Evolutionary conservation across 2,329 filamentous ascomycete genomes (phyloP).

Genomic region (Colletotrichum karsti): DNA sequence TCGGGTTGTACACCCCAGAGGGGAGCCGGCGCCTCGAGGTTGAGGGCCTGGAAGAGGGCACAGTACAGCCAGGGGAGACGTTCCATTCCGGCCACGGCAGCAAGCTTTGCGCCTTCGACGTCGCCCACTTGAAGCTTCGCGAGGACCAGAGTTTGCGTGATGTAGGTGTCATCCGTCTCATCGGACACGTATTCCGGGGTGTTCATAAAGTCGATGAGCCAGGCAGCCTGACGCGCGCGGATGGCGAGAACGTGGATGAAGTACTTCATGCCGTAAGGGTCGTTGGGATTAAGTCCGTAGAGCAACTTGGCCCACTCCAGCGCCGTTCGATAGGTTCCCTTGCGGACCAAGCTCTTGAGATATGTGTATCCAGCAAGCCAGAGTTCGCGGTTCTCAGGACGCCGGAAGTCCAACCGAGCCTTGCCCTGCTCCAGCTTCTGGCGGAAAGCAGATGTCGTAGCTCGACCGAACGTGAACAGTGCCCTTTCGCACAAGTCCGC

Average conservation of each 20-base stretch:
- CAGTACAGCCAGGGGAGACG: conserved; percentile 86
- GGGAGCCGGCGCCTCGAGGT: conserved; percentile 78
- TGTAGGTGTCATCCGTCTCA: conserved; percentile 65
- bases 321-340: conserved; percentile 93
- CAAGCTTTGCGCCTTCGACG: conserved; percentile 67
- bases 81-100: conserved; percentile 74
- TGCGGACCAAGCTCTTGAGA: conserved; percentile 83
- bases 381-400: conserved; percentile 90
- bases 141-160: conserved; percentile 79
- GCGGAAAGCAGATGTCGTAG: conserved; percentile 83
- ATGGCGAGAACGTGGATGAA: conserved; percentile 86
- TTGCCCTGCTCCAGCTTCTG: conserved; percentile 79
- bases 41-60: conserved; percentile 81
- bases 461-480: conserved; percentile 91
- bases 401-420: conserved; percentile 81
- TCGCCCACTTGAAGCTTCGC: conserved; percentile 76
- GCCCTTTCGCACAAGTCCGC: conserved; percentile 91
- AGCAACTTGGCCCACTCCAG: conserved; percentile 94
- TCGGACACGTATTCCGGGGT: conserved; percentile 49
- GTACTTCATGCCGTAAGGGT: conserved; percentile 85
- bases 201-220: conserved; percentile 76
- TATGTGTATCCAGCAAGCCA: conserved; percentile 93
- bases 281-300: conserved; percentile 76
- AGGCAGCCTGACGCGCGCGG: conserved; percentile 79
- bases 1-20: conserved; percentile 83